phyloP scores from a whole-genome alignment of 805 yeast species.

The Komagataella ulmi region DNA sequence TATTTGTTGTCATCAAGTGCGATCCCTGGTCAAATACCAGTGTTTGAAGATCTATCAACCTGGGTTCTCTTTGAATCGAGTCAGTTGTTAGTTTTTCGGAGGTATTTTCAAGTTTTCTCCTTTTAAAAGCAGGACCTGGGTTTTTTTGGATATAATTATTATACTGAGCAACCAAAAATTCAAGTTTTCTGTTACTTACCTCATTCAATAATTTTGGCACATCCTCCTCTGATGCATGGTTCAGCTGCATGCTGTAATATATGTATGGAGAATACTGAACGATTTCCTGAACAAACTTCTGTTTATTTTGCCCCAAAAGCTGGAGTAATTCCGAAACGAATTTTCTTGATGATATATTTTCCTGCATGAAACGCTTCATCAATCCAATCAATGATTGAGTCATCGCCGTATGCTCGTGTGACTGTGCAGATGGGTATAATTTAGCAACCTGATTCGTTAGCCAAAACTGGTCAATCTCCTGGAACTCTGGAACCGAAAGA shows the following conservation, averaged over 20 bases:
- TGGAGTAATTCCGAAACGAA: background rate
- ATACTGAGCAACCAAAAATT: conserved; percentile 27
- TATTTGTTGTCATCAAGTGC: conserved; percentile 41
- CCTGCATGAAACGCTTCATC: background rate
- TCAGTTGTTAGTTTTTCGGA: background rate
- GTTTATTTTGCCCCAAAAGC: background rate
- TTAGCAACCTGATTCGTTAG: background rate
- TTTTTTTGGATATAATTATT: conserved; percentile 8
- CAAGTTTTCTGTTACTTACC: conserved; percentile 29
- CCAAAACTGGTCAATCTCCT: background rate
- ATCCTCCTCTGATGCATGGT: background rate
- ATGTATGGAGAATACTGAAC: background rate
- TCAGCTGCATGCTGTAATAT: background rate
- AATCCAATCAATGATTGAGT: background rate
- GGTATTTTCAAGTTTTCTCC: background rate
- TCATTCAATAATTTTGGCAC: conserved; percentile 11
- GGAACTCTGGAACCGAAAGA: background rate
- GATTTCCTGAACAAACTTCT: background rate
- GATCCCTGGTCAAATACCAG: conserved; percentile 63
- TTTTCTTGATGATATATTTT: background rate
- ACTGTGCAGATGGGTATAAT: background rate
- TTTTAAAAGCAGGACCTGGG: background rate
- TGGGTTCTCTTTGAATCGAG: conserved; percentile 23
- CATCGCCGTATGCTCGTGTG: background rate
- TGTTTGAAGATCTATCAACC: conserved; percentile 47